Base-by-base conservation (phyloP, 805 yeast genomes). In the Nakazawaea anatomiae region DNA sequence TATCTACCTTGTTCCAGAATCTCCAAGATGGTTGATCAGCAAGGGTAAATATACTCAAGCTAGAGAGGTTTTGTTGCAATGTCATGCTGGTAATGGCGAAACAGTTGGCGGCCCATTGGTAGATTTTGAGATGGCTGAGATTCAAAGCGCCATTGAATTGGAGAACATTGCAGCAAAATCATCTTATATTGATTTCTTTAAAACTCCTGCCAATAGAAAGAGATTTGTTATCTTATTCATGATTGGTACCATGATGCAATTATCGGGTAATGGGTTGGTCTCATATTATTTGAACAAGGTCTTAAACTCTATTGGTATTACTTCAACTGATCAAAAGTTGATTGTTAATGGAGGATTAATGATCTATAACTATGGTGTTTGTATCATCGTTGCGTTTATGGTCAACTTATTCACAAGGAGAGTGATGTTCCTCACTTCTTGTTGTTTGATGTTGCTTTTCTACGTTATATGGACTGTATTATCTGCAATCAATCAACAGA, bases 11-110 rank as follows among this genome's bases (percentile, higher is more conserved):
- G 56, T 75, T 57, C 88, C 88, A 39, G 89, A 83, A 62, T 82
- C 88, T 4, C 88, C 89, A 59, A 79, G 89, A 76, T 83, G 86
- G 85, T 72, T 83, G 60, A 72, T 82, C 56, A 70, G 80, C 25
- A 71, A 75, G 51, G 75, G 75, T 52, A 69, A 79, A 59, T 68
- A 71, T 55, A 74, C 70, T 39, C 84, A 81, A 57, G 85, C 86
- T 38, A 66, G 70, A 55, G 55, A 52, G 0, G 56, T 72, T 29
- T 65, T 75, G 49, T 56, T 55, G 31, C 64, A 62, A 40, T 57
- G 55, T 51, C 80, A 75, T 54, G 70, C 66, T 10, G 76, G 71
- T 35, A 58, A 65, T 46, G 64, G 65, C 10, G 52, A 50, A 42
- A 27, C 18, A 25, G 56, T 56, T 5, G 61, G 62, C 40, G 54